Conservation (phyloP, 495 filamentous ascomycete species). For the Podospora comata region DNA sequence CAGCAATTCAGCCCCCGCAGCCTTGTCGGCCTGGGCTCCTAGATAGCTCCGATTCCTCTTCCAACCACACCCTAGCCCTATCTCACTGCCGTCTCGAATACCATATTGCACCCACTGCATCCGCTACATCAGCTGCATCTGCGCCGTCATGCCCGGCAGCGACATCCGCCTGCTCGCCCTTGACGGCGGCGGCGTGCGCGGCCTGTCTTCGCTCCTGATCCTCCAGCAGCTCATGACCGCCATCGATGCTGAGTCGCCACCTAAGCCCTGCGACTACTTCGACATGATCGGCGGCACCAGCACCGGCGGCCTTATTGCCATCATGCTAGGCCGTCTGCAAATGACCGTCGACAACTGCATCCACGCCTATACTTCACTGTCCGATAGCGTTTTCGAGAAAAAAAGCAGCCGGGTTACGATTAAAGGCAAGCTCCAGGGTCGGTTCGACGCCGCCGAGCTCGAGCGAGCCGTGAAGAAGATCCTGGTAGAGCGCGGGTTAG, state of each 20-base stretch:
- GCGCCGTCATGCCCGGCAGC: too few relatives aligned
- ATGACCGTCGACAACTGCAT: constrained; percentile 52
- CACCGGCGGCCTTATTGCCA: constrained; percentile 38
- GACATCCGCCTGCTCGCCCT: too few relatives aligned
- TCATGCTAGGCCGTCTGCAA: constrained; percentile 38
- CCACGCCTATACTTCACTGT: constrained; percentile 39
- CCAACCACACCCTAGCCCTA: too few relatives aligned
- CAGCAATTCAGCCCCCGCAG: too few relatives aligned
- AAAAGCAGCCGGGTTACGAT: constrained; percentile 36
- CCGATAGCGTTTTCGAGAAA: constrained; percentile 38
- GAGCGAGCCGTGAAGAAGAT: constrained; percentile 44
- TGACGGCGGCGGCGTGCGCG: too few relatives aligned
- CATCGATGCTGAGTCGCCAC: constrained; percentile 39
- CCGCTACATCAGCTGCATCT: too few relatives aligned
- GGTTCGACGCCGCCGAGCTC: constrained; percentile 43
- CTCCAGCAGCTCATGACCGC: constrained; percentile 42
- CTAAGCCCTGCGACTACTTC: constrained; percentile 50
- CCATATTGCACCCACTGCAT: too few relatives aligned
- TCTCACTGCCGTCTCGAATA: too few relatives aligned
- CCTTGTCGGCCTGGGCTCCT: too few relatives aligned
- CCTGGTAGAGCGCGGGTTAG: constrained; percentile 32
- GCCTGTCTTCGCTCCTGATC: too few relatives aligned
- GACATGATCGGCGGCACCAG: constrained; percentile 38
- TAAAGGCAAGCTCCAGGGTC: constrained; percentile 34
- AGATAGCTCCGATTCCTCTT: too few relatives aligned